phyloP scores from a whole-genome alignment of 495 filamentous ascomycete genomes.

The Evansstolkia leycettana region DNA sequence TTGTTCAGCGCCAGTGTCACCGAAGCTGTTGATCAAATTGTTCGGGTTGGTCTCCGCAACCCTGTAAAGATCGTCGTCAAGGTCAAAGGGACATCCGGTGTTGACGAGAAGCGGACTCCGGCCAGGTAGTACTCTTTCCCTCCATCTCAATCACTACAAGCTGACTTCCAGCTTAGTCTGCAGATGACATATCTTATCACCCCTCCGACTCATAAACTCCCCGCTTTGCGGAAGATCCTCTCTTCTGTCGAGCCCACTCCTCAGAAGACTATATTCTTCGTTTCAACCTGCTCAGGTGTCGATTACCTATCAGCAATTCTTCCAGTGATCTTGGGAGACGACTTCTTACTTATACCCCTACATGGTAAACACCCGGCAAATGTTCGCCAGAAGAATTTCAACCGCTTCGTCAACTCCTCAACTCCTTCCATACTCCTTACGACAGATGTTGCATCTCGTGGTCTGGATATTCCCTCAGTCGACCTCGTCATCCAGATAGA shows the following conservation, averaged over 20 bases:
- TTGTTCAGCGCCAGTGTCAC: slow-evolving; percentile 87
- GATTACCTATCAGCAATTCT: slow-evolving; percentile 80
- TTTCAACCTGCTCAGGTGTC: slow-evolving; percentile 90
- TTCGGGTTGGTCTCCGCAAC: slow-evolving; percentile 85
- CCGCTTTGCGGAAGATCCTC: slow-evolving; percentile 59
- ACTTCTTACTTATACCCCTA: slow-evolving; percentile 60
- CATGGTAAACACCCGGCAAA: slow-evolving; percentile 82
- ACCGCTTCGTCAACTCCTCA: slow-evolving; percentile 54
- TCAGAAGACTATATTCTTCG: slow-evolving; percentile 78
- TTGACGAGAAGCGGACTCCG: slow-evolving; percentile 78
- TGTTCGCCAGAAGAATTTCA: slow-evolving; percentile 69
- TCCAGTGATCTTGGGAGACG: slow-evolving; percentile 44
- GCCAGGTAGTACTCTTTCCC: slow-evolving; percentile 35
- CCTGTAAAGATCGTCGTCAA: slow-evolving; percentile 89
- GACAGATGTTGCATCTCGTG: slow-evolving; percentile 73
- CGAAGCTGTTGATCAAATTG: slow-evolving; percentile 82
- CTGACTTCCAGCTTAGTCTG: slow-evolving; percentile 30
- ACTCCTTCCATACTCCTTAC: slow-evolving; percentile 72
- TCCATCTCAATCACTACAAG: too few relatives aligned
- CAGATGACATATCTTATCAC: slow-evolving; percentile 78
- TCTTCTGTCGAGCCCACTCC: slow-evolving; percentile 55
- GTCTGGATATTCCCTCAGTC: slow-evolving; percentile 88
- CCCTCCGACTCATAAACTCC: slow-evolving; percentile 64
- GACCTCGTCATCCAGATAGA: slow-evolving; percentile 92
- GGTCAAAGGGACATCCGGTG: slow-evolving; percentile 63